Evolutionary conservation across 352 stramenopile species (phyloP).

Genomic region (Pythium periplocum): DNA sequence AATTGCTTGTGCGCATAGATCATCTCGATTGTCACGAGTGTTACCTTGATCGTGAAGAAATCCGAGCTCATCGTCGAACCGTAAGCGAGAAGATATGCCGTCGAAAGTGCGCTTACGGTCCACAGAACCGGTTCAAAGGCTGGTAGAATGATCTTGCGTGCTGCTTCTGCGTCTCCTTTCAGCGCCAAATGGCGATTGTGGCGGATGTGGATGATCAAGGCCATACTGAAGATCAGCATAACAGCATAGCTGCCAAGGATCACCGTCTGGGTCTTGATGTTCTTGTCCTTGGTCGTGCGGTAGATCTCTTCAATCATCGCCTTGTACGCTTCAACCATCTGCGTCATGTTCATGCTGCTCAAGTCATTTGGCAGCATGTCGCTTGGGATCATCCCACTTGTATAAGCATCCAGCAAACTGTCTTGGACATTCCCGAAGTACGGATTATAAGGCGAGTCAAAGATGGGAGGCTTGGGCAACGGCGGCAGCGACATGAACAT

Average conservation of each 20-base stretch:
- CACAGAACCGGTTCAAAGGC: constrained; percentile 57
- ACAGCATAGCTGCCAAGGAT: not conserved
- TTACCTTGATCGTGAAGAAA: constrained; percentile 19
- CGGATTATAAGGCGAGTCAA: constrained; percentile 1
- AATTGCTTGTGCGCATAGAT: constrained; percentile 59
- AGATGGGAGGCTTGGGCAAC: not conserved
- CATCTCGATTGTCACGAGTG: constrained; percentile 22
- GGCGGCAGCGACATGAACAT: not conserved
- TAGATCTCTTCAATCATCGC: too few relatives aligned
- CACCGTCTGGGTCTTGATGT: too few relatives aligned
- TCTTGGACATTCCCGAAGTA: not conserved
- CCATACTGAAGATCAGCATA: constrained; percentile 1
- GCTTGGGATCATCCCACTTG: too few relatives aligned
- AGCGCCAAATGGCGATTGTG: constrained; percentile 41
- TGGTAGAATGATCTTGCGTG: constrained; percentile 43
- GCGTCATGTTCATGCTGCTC: not conserved
- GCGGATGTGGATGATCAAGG: constrained; percentile 36
- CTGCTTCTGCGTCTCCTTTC: constrained; percentile 27
- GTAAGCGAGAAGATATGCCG: constrained; percentile 26
- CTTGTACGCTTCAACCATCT: too few relatives aligned
- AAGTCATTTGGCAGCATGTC: too few relatives aligned
- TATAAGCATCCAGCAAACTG: too few relatives aligned
- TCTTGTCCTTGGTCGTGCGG: too few relatives aligned
- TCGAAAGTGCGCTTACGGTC: constrained; percentile 27
- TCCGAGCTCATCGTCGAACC: constrained; percentile 21